Evolutionary conservation across 2,329 filamentous ascomycete genomes (phyloP).

Genomic region (Ceratocystis eucalypticola): DNA sequence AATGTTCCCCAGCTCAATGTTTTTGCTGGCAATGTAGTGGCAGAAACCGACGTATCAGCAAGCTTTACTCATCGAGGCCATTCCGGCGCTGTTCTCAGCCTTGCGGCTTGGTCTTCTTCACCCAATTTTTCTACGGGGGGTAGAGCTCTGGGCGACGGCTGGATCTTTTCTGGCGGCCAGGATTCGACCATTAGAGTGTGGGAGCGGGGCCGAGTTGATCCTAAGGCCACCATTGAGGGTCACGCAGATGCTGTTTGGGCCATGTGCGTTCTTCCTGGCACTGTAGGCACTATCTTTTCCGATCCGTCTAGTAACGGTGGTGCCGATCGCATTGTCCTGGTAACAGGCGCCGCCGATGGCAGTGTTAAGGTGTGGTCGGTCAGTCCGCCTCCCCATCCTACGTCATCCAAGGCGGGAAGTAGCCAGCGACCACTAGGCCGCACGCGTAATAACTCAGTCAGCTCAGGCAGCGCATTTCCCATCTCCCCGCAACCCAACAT

Average conservation of each 20-base stretch:
- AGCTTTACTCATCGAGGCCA: constrained; percentile 95
- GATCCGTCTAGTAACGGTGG: constrained; percentile 60
- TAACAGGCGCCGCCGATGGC: constrained; percentile 81
- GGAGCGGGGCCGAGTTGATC: constrained; percentile 88
- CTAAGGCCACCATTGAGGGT: constrained; percentile 85
- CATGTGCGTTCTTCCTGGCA: constrained; percentile 79
- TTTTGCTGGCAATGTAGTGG: constrained; percentile 32
- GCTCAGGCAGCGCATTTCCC: constrained; percentile 82
- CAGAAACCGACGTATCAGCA: constrained; percentile 77
- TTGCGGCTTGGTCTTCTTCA: constrained; percentile 76
- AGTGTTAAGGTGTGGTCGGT: constrained; percentile 90
- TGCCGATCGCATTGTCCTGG: constrained; percentile 76
- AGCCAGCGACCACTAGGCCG: constrained; percentile 45
- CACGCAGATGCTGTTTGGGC: constrained; percentile 96
- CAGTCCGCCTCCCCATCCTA: constrained; percentile 73
- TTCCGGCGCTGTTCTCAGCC: constrained; percentile 71
- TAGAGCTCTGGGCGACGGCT: constrained; percentile 78
- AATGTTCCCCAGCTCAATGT: constrained; percentile 73
- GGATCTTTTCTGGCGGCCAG: constrained; percentile 96
- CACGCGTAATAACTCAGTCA: constrained; percentile 81
- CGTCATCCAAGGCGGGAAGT: constrained; percentile 54
- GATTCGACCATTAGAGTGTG: constrained; percentile 88
- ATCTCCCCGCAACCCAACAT: constrained; percentile 66
- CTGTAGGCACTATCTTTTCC: constrained; percentile 68
- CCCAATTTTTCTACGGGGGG: constrained; percentile 83